Percentiles rank a stretch among this genome's conserved stretches.
Conservation (phyloP, 2,329 filamentous ascomycete species). For the Calycina herbarum region DNA sequence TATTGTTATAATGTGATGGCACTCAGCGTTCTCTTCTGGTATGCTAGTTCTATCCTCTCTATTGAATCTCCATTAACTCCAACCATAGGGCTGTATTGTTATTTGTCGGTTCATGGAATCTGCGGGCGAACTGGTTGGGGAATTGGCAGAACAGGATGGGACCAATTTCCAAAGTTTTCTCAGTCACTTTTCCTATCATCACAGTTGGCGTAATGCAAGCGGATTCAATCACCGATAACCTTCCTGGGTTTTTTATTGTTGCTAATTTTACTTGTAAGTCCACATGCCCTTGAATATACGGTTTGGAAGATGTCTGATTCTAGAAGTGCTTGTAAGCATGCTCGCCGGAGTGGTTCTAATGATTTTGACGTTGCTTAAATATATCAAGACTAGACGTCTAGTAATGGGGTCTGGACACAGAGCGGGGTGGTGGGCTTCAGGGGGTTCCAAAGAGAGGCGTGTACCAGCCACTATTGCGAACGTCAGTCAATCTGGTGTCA, state of each 20-base stretch:
- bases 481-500: conserved; percentile 16
- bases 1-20: conserved; percentile 53
- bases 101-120: conserved; percentile 39
- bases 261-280: conserved; percentile 43
- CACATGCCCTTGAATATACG: background rate
- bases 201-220: conserved; percentile 39
- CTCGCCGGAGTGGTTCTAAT: conserved; percentile 41
- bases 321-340: conserved; percentile 44
- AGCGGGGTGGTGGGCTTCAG: conserved; percentile 31
- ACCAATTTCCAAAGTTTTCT: conserved; percentile 38
- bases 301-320: conserved; percentile 8
- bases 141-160: conserved; percentile 32
- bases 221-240: conserved; percentile 33
- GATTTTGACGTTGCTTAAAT: conserved; percentile 43
- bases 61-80: conserved; percentile 4
- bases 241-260: conserved; percentile 38
- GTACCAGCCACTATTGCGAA: conserved; percentile 20
- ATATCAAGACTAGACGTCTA: conserved; percentile 42
- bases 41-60: conserved; percentile 12
- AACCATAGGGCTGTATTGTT: conserved; percentile 41
- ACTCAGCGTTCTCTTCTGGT: conserved; percentile 49
- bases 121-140: conserved; percentile 33
- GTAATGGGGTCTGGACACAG: conserved; percentile 34
- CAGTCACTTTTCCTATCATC: conserved; percentile 41
- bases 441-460: conserved; percentile 23